Evolutionary conservation across 441 rosid genomes (phyloP), one percentile per base, ranked within the genome.

Genomic region (Adansonia grandidieri): DNA sequence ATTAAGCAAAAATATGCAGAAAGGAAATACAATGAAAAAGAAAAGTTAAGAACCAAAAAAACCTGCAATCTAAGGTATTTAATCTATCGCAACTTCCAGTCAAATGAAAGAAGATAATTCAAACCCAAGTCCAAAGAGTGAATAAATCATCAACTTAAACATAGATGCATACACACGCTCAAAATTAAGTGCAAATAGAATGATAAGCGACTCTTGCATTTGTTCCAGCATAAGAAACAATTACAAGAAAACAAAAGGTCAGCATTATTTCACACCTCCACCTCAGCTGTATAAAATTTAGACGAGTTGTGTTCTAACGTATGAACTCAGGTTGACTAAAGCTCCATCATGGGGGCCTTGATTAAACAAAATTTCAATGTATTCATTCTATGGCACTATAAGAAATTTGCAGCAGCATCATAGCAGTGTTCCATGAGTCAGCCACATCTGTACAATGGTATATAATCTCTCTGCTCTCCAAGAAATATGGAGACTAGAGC

Each of bases 181-280:
- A 63, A 48, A 28, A 61, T 9, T 2, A 40, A 61, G 24, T 15
- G 45, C 14, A 47, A n/a, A 45, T 9, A 75, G 70, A 44, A 24
- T 74, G 56, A 47, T 45, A 61, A 20, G 56, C 0, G 24, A 8
- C 28, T 28, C 48, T 48, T 15, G 45, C 58, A 32, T 47, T 28
- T 7, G 19, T 71, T 71, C 24, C 15, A 2, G 13, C 51, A 71
- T 51, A 24, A 50, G 51, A 51, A 71, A 51, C 32, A 6, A 53
- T 71, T 51, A n/a, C 45, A 32, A 54, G 62, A 9, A n/a, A 71
- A 53, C 47, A 32, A 32, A 53, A 71, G 48, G 48, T 32, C 63
- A 24, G 44, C 20, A 22, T 70, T 48, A 70, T 70, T 66, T 48
- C 58, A 70, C 73, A 69, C 20, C 58, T 22, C 20, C 58, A 22